Base-by-base conservation (phyloP, 2,329 filamentous ascomycete genomes). In the Geosmithia morbida region DNA sequence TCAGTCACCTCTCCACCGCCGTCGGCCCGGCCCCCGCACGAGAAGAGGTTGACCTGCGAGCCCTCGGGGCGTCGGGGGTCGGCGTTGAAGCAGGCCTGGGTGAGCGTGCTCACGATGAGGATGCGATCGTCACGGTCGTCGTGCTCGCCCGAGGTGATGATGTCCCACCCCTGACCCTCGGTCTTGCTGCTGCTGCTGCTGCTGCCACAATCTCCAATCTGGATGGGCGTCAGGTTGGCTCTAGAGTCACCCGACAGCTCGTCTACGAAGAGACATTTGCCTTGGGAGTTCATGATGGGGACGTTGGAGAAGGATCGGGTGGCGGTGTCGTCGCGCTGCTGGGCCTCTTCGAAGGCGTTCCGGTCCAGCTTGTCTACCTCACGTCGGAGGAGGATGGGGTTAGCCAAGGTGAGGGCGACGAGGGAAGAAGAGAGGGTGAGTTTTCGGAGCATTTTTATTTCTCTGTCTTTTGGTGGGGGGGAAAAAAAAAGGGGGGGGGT, bases 21-120 rank as follows among this genome's bases (percentile, higher is more conserved):
- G 49, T 74, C 75, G 18, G 74, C 74, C 40, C 74, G 65, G 16
- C 75, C 75, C 46, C 75, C 75, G 51, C 75, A 80, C 11, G 75
- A 75, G 54, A 79, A 79, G 20, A 79, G 63, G 33, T 71, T 54
- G 14, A 76, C 72, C 52, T 75, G 73, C 54, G 72, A 70, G 11
- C 72, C 73, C 2, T 65, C 62, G 0, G 64, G 58, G 26, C 73
- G 66, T 44, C 74, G 66, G 5, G 68, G 66, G 52, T 80, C 75
- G 50, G 76, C 75, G 61, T 76, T 79, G 54, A 77, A 61, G 55
- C 75, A 79, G 42, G 74, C 75, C 56, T 77, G 68, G 1, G 75
- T 79, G 53, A 75, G 58, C 3, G 71, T 72, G 63, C 68, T 79
- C 42, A 78, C 75, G 39, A 79, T 54, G 44, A 78, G 63, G 54